These are phyloP conservation scores for Dendrobium catenatum DNA, from an alignment of 106 monocot genomes.

Conservation along the genomic window DNA sequence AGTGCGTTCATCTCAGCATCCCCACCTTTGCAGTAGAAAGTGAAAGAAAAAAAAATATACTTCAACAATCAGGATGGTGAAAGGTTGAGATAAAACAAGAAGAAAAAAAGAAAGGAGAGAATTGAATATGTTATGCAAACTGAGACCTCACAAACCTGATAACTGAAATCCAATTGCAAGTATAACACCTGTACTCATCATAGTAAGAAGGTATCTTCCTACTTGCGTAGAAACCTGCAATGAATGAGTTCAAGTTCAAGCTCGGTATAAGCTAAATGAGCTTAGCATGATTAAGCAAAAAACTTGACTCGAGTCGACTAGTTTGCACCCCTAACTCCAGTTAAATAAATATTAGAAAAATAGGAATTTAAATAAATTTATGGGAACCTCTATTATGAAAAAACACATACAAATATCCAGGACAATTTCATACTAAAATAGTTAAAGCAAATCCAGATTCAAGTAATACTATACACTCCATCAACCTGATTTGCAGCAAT, in stretches of 20 bases:
- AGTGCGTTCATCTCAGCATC: constrained; percentile 80
- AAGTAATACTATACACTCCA: too few relatives aligned
- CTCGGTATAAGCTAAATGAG: too few relatives aligned
- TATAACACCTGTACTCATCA: constrained; percentile 96
- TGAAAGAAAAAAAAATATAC: constrained; percentile 5
- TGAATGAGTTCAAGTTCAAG: neutral
- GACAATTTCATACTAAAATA: too few relatives aligned
- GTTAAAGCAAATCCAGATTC: too few relatives aligned
- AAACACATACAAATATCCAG: too few relatives aligned
- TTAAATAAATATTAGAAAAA: neutral
- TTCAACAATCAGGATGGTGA: neutral
- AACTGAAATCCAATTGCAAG: constrained; percentile 86
- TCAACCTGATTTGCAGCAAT: neutral
- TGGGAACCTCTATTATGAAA: too few relatives aligned
- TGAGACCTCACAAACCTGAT: constrained; percentile 47
- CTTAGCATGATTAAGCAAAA: too few relatives aligned
- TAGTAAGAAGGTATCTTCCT: constrained; percentile 86
- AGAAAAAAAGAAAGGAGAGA: neutral
- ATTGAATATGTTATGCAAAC: neutral
- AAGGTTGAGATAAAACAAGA: neutral
- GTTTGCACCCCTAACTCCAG: neutral
- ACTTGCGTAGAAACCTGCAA: constrained; percentile 56
- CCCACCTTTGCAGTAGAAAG: constrained; percentile 46
- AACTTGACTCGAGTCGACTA: too few relatives aligned
- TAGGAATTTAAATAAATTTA: too few relatives aligned